phyloP scores from a whole-genome alignment of 352 stramenopile species.

The Phytophthora sp. region DNA sequence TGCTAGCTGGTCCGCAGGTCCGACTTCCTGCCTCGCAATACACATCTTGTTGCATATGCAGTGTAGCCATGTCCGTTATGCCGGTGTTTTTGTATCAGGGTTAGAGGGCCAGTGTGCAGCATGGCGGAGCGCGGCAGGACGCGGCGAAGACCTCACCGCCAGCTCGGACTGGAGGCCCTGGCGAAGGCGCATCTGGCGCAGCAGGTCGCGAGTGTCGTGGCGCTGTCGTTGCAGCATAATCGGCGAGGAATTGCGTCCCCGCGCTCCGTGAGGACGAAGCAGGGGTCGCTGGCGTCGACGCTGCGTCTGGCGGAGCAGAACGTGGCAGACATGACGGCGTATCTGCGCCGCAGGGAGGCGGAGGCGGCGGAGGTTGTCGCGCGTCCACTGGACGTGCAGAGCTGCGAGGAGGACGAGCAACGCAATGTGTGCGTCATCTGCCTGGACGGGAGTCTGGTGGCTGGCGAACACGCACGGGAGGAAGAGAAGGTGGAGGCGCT shows the following conservation, averaged over 20 bases:
- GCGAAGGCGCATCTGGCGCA: conserved; percentile 21
- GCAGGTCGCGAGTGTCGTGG: conserved; percentile 29
- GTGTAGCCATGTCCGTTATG: conserved; percentile 13
- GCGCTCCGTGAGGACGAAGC: too few species aligned
- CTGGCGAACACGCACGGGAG: neutral
- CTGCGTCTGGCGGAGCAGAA: conserved; percentile 36
- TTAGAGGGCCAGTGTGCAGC: conserved; percentile 15
- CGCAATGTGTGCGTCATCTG: conserved; percentile 44
- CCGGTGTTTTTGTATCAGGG: conserved; percentile 4
- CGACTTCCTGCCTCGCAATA: conserved; percentile 19
- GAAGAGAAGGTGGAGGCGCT: conserved; percentile 21
- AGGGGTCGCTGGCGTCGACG: conserved; percentile 27
- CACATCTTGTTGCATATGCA: neutral
- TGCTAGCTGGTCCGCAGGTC: neutral
- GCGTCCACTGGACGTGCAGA: neutral
- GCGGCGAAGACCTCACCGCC: conserved; percentile 7
- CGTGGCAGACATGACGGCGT: conserved; percentile 32
- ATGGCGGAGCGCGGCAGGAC: conserved; percentile 1
- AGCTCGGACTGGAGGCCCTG: conserved; percentile 23
- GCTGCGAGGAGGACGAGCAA: neutral
- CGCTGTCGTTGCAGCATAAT: conserved; percentile 29
- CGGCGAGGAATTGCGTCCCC: neutral
- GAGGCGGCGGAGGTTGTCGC: neutral
- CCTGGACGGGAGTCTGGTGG: conserved; percentile 18
- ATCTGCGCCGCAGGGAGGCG: conserved; percentile 8